Evolutionary conservation across 75 land plant genomes (phyloP), one percentile per base, ranked within the genome.

Genomic region (Picea sitchensis): DNA sequence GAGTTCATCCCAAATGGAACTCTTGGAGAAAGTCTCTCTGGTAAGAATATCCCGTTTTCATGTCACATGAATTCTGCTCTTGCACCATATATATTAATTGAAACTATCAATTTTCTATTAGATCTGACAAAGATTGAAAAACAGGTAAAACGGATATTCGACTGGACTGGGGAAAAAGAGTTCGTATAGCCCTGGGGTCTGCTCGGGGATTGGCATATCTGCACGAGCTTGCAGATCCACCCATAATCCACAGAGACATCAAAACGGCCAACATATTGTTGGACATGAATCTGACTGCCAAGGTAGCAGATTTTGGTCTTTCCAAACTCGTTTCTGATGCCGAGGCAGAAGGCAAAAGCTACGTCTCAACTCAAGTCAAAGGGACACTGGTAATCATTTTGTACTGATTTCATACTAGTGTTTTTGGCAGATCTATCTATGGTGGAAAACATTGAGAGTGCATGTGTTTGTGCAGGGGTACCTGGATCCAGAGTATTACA

Each of bases 401-500:
- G n/a, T 7, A 62, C 64, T 20, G 8, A 62, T 0, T 7, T 21
- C 1, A 51, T 9, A 8, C n/a, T 62, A 18, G 64, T 4, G 23
- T 62, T 18, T 2, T 62, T 62, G 6, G 5, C 21, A 20, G 64
- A 18, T 61, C 64, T 61, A 18, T 61, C 51, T 61, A 61, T 18
- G 21, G 0, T 61, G 18, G 21, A n/a, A 61, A 61, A 61, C 18
- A 3, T n/a, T 61, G 21, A 61, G 21, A 61, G 4, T 18, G 18
- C 18, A 20, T 62, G n/a, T 62, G n/a, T 62, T 62, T 62, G n/a
- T 73, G 80, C 93, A 95, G 98, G 95, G 95, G 1, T 92, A 92
- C 61, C 63, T 92, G 75, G 95, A 92, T 82, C 95, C 95, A 57
- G 95, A 92, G 60, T 92, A 92, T 61, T 95, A 90, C 86, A 87